Evolutionary conservation across 1,139 yeast species (phyloP), one percentile per base, ranked within the genome.

Genomic region (Hyphopichia fennica): DNA sequence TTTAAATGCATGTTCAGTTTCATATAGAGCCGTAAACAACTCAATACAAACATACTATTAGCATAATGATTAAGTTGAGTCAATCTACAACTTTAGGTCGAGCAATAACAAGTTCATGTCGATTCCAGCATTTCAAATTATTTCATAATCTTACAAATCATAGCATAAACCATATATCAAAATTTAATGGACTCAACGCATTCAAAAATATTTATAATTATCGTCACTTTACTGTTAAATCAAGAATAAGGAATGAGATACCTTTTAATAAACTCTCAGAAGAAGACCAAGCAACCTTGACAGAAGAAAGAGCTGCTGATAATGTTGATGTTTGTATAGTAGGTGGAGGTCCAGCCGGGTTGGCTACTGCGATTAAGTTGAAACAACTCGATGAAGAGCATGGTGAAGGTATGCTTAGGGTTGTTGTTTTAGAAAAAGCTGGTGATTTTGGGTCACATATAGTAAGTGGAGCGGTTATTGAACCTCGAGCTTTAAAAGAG

Each of bases 311-410:
- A 45, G 95, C 87, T 9, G 78, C 75, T 7, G 98, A 93, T 54
- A 77, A 79, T 30, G 96, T 89, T 14, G 99, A 93, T 61, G 95
- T 93, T 16, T 87, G 96, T 56, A 89, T 93, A 38, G 96, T 93
- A 1, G 99, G 99, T 32, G 99, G 96, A 34, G 99, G 99, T 0
- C 98, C 98, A 4, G 95, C 98, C 1, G 99, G 99, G 10, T 72
- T 93, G 42, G 93, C 96, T 1, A 85, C 99, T 1, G 99, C 98
- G 13, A 93, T 93, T 49, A 78, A 79, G 50, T 69, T 90, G 52
- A 93, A 93, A 60, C 96, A 89, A 57, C 67, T 91, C 37, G 98
- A 93, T 57, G 69, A 73, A 39, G 86, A 82, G 51, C 63, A 75
- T 14, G 93, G 87, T 2, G 60, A 66, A 15, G 88, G 87, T 7